These are phyloP conservation scores for Stephanodiscus minutulus DNA, from an alignment of 108 stramenopile genomes.

Conservation along the genomic window DNA sequence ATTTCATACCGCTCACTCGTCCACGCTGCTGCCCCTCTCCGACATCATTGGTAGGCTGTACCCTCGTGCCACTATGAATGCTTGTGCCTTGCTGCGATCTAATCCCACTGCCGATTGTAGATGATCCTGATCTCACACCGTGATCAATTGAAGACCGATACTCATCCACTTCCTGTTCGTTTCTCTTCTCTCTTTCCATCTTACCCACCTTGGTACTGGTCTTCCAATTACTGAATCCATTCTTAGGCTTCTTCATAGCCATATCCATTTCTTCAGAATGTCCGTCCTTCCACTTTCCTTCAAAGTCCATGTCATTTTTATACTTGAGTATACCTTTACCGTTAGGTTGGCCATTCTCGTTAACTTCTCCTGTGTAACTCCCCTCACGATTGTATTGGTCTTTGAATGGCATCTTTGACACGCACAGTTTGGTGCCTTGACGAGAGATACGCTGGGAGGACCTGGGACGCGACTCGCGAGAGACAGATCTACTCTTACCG, in stretches of 20 bases:
- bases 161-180: conserved; percentile 21
- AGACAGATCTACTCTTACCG: background rate
- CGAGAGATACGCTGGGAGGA: conserved; percentile 10
- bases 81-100: background rate
- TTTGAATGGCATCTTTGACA: conserved; percentile 43
- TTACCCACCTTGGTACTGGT: conserved; percentile 8
- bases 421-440: conserved; percentile 14
- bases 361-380: conserved; percentile 59
- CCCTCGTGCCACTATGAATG: background rate
- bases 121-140: background rate
- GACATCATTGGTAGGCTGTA: background rate
- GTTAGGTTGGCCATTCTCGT: conserved; percentile 55
- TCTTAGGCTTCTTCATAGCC: conserved; percentile 1
- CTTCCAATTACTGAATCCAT: conserved; percentile 26
- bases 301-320: conserved; percentile 53
- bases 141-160: conserved; percentile 11
- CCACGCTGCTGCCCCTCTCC: conserved; percentile 2
- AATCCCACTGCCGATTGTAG: background rate
- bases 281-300: conserved; percentile 56
- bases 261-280: conserved; percentile 14
- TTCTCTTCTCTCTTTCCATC: conserved; percentile 20
- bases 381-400: conserved; percentile 67
- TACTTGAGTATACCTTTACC: conserved; percentile 63
- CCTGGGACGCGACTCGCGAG: conserved; percentile 1
- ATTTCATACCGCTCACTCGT: conserved; percentile 35